Evolutionary conservation across 208 protist genomes (phyloP), one percentile per base, ranked within the genome.

Genomic region (Naegleria gruberi): DNA sequence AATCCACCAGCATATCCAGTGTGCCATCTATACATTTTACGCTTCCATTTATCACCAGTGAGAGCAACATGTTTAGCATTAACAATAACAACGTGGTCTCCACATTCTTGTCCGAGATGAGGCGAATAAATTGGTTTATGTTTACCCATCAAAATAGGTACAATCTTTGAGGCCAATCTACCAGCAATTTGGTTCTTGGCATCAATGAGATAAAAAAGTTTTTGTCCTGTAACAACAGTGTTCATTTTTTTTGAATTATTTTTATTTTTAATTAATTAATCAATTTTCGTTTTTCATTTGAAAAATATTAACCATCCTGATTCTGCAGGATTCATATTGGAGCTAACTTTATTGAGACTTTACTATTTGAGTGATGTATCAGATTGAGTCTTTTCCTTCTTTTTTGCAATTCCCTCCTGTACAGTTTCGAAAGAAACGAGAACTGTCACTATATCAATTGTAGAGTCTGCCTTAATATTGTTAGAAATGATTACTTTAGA

Each of bases 1-100:
- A 91, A 51, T 45, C 90, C 90, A 44, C 90, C 90, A 82, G 85
- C 34, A 89, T 91, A 91, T 45, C 90, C 90, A 30, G 90, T 90
- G 55, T 91, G 84, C 41, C 47, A 77, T 82, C 84, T 87, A 34
- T 91, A 88, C 15, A 83, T 34, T 45, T 88, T 83, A 43, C 82
- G 45, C 40, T 91, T 47, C 65, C 47, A 83, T 77, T 91, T 91
- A 34, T 89, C 41, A 2, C 90, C 90, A 41, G 87, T 90, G 10
- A 91, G 40, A 41, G 41, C 6, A 7, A 91, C 34, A 45, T 88
- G 40, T 74, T 73, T 83, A 30, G 82, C 74, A 81, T 91, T 91
- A 6, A 81, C 37, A 65, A 91, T 83, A 43, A 91, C 87, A 1
- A 91, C 90, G 41, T 90, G 41, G 43, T 91, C 90, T 37, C 82